A percentile compares a stretch with the other conserved stretches of the same genome.
phyloP scores from a whole-genome alignment of 2,329 filamentous ascomycete genomes.

The Beauveria sp. region DNA sequence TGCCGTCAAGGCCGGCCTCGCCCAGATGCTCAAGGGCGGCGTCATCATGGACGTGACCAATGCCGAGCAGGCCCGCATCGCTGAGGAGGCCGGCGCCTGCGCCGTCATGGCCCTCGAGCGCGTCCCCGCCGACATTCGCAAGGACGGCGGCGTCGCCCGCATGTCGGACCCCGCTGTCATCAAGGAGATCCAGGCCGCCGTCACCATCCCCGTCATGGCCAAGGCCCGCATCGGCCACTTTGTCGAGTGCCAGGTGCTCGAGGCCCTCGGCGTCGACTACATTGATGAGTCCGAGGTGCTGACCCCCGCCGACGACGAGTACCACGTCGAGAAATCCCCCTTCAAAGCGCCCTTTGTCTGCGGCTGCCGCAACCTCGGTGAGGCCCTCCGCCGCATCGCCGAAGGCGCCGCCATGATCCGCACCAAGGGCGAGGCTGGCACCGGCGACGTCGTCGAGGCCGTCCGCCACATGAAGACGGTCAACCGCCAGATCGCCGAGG shows the following conservation, averaged over 20 bases:
- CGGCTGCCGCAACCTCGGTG: conserved; percentile 88
- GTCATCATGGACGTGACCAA: conserved; percentile 99
- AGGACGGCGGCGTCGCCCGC: conserved; percentile 84
- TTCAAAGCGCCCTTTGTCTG: conserved; percentile 91
- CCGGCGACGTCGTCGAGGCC: conserved; percentile 93
- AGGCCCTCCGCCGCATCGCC: conserved; percentile 81
- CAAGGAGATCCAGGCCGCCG: conserved; percentile 86
- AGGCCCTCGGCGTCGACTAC: conserved; percentile 92
- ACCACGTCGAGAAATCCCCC: conserved; percentile 83
- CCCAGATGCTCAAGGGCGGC: conserved; percentile 97
- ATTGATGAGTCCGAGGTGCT: conserved; percentile 98
- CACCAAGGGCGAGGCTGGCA: conserved; percentile 96
- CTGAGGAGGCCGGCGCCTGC: conserved; percentile 89
- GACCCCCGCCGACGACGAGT: conserved; percentile 82
- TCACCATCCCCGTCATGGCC: conserved; percentile 98
- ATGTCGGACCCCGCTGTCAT: conserved; percentile 97
- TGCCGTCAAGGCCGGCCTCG: conserved; percentile 87
- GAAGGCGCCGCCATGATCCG: conserved; percentile 98
- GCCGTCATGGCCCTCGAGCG: conserved; percentile 99
- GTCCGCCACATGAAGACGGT: conserved; percentile 94
- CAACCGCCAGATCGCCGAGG: conserved; percentile 70
- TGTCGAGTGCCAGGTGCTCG: conserved; percentile 96
- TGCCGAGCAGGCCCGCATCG: conserved; percentile 89
- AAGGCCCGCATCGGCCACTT: conserved; percentile 98
- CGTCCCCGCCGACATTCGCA: conserved; percentile 91